These are phyloP conservation scores for Cyclaneusma minus DNA, from an alignment of 2,329 filamentous ascomycete species.

Conservation along the genomic window DNA sequence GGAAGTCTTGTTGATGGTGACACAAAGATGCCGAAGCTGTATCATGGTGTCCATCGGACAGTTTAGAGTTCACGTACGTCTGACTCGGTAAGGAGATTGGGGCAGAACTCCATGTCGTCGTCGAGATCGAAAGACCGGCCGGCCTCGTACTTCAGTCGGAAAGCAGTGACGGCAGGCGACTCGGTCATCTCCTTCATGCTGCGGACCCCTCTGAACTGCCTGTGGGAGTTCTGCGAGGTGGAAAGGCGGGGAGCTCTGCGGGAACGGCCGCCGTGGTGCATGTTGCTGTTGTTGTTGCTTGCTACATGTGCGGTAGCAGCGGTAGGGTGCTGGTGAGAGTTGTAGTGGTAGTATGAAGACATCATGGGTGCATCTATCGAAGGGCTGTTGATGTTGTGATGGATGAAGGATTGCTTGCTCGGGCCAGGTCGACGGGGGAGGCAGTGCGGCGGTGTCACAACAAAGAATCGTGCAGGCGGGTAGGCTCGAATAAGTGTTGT, in stretches of 20 bases:
- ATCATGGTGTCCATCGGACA: constrained; percentile 3
- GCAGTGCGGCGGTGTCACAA: too few relatives aligned
- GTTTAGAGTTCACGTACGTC: constrained; percentile 57
- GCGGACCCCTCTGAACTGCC: constrained; percentile 73
- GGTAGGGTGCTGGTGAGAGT: constrained; percentile 40
- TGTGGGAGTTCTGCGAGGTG: constrained; percentile 67
- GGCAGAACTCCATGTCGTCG: constrained; percentile 93
- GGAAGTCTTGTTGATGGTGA: constrained; percentile 1
- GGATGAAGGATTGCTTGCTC: too few relatives aligned
- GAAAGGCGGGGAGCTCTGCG: constrained; percentile 70
- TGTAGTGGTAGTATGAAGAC: constrained; percentile 50
- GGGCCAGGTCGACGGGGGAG: too few relatives aligned
- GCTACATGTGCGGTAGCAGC: constrained; percentile 27
- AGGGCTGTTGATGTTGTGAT: too few relatives aligned
- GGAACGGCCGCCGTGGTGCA: constrained; percentile 71
- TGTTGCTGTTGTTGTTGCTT: constrained; percentile 55
- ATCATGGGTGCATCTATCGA: constrained; percentile 29
- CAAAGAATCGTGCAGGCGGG: too few relatives aligned
- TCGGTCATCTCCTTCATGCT: constrained; percentile 79
- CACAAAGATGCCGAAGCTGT: too few relatives aligned
- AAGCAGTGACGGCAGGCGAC: constrained; percentile 57
- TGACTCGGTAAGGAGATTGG: constrained; percentile 77
- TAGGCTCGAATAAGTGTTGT: too few relatives aligned
- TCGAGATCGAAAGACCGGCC: constrained; percentile 89
- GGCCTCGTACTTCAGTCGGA: constrained; percentile 79